Base-by-base conservation (phyloP, 371 early-diverging fungal genomes). In the Mortierella sp. region DNA sequence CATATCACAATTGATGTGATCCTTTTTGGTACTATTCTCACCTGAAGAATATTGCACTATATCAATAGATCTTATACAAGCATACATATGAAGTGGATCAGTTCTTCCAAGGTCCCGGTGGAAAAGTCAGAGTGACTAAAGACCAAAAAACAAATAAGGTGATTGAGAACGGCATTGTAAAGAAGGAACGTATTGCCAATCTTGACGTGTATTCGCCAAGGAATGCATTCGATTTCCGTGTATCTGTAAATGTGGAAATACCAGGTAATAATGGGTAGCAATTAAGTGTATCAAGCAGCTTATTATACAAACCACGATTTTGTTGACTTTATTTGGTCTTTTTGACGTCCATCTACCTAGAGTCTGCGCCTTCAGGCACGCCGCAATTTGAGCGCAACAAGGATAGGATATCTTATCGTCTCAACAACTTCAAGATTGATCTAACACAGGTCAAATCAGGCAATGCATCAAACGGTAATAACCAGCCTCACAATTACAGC, bases 361-460 rank as follows among this genome's bases (percentile, higher is more conserved):
- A 69, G 69, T 80, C 55, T 0, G 83, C 77, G 63, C 90, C 92
- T 16, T 76, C 63, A 2, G 69, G 79, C 11, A 60, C 60, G 8
- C 85, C 84, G 9, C 70, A 78, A 6, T 86, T 75, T 72, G 92
- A 92, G 72, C 89, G 95, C 6, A 86, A 90, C 67, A 94, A 94
- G 75, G 93, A 94, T 70, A 85, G 95, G 36, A 71, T 94, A 59
- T 91, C 92, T 3, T 94, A 94, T 63, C 84, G 86, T 45, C 93
- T 93, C 77, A 90, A 91, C 36, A 85, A 91, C n/a, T 89, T 92
- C 68, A 89, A 89, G 53, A 89, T 94, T 69, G 95, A 94, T 72
- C 78, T 94, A 36, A 94, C 95, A 0, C 92, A 93, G 76, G 95
- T 94, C 55, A 88, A 89, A 64, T 84, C 83, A 4, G 52, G 45